Evolutionary conservation across 2,329 filamentous ascomycete species (phyloP), one percentile per base, ranked within the genome.

Genomic region (Ophiocordyceps camponoti-floridani): DNA sequence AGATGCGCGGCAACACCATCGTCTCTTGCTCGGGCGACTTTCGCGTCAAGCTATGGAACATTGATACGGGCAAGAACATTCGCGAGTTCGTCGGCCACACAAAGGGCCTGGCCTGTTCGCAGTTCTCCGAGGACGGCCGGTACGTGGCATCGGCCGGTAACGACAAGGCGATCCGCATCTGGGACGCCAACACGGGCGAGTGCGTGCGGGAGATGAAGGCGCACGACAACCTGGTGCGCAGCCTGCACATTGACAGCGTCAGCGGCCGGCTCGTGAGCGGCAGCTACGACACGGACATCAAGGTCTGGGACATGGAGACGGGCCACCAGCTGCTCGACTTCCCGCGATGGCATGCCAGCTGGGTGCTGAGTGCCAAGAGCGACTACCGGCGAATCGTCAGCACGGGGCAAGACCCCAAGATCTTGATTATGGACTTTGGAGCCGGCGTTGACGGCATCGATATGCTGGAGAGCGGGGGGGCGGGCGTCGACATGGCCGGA

Each of bases 1-100:
- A 96, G 64, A 77, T 98, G 61, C 83, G 89, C 45, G 89, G 87
- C 48, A 89, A 94, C 62, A 81, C 87, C 7, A 79, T 96, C 43
- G 88, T 95, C 28, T 94, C 84, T 42, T 94, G 91, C 57, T 91
- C 84, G 45, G 91, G 91, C 46, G 91, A 98, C 61, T 91, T 91
- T 53, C 75, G 82, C 43, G 87, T 94, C 49, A 94, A 93, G 66
- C 70, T 98, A 47, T 98, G 91, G 91, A 93, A 95, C 59, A 80
- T 96, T 47, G 79, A 86, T 53, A 86, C 84, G 37, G 88, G 87
- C 45, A 79, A 82, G 55, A 85, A 84, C 53, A 83, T 95, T 57
- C 87, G 88, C 56, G 87, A 95, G 61, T 94, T 98, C 57, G 68
- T 74, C 6, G 86, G 85, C 45, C 87, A 94, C 61, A 91, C 87